These are phyloP conservation scores for Xylaria castorea DNA, from an alignment of 495 filamentous ascomycete genomes.

Conservation along the genomic window DNA sequence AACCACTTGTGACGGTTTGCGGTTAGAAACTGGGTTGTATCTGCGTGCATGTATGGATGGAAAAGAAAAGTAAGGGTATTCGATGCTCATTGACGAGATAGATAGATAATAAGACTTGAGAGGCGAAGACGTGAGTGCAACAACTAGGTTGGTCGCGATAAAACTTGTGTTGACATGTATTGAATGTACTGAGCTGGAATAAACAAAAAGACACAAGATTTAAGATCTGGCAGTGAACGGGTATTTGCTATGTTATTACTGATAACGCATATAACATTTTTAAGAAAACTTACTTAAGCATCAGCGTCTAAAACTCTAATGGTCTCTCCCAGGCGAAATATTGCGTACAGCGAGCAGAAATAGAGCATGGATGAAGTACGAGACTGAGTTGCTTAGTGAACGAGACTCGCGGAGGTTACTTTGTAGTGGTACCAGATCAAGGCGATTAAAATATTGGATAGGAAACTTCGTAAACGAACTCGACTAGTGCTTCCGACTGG, in stretches of 20 bases:
- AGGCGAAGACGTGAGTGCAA: not conserved
- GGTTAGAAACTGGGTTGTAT: not conserved
- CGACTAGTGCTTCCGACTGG: slow-evolving; percentile 3
- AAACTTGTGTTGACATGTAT: not conserved
- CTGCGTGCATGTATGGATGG: not conserved
- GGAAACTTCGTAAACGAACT: not conserved
- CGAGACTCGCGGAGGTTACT: not conserved
- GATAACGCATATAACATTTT: not conserved
- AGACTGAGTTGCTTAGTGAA: slow-evolving; percentile 1
- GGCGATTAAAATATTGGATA: not conserved
- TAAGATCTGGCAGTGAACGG: not conserved
- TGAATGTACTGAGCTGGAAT: not conserved
- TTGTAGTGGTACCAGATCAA: not conserved
- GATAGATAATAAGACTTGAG: not conserved
- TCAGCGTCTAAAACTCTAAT: not conserved
- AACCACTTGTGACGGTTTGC: not conserved
- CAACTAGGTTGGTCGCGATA: not conserved
- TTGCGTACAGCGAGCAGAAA: not conserved
- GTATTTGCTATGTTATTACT: not conserved
- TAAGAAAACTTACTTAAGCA: slow-evolving; percentile 14
- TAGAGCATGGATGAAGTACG: slow-evolving; percentile 11
- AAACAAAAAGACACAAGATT: not conserved
- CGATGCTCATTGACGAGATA: not conserved
- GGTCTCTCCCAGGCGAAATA: not conserved
- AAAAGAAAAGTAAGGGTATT: not conserved